Conservation (phyloP, 129 eudicot genomes). For the Chrysanthemum lavandulifolium region DNA sequence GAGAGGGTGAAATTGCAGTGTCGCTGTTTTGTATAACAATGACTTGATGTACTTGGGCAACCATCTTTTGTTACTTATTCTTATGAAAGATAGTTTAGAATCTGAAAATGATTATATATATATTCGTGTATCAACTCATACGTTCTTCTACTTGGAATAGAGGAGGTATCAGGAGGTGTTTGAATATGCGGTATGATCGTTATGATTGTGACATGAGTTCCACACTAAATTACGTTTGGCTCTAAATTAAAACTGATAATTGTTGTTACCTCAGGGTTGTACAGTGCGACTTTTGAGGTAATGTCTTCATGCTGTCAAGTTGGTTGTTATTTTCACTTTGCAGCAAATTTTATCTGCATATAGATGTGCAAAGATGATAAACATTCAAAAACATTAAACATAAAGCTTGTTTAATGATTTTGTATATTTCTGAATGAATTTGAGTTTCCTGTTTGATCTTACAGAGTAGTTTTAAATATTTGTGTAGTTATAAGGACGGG, state of each 20-base stretch:
- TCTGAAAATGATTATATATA: too few relatives aligned
- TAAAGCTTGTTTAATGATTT: too few relatives aligned
- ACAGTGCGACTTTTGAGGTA: neutral
- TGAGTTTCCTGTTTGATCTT: too few relatives aligned
- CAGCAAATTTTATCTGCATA: too few relatives aligned
- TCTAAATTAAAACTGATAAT: neutral
- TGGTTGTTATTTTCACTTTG: neutral
- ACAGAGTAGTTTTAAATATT: too few relatives aligned
- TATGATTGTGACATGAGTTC: neutral
- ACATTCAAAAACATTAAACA: too few relatives aligned
- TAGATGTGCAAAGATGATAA: too few relatives aligned
- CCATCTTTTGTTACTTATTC: too few relatives aligned
- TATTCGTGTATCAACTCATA: too few relatives aligned
- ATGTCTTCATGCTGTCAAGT: neutral
- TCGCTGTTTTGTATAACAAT: too few relatives aligned
- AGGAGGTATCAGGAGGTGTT: neutral
- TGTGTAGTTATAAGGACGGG: neutral
- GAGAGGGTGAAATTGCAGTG: slow-evolving; percentile 4
- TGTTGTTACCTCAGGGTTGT: neutral
- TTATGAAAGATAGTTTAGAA: too few relatives aligned
- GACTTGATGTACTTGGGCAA: neutral
- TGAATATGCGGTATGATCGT: neutral
- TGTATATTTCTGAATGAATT: too few relatives aligned
- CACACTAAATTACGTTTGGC: neutral
- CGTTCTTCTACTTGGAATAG: slow-evolving; percentile 5